Base-by-base conservation (phyloP, 352 stramenopile species). In the Pythium pectinolyticum region DNA sequence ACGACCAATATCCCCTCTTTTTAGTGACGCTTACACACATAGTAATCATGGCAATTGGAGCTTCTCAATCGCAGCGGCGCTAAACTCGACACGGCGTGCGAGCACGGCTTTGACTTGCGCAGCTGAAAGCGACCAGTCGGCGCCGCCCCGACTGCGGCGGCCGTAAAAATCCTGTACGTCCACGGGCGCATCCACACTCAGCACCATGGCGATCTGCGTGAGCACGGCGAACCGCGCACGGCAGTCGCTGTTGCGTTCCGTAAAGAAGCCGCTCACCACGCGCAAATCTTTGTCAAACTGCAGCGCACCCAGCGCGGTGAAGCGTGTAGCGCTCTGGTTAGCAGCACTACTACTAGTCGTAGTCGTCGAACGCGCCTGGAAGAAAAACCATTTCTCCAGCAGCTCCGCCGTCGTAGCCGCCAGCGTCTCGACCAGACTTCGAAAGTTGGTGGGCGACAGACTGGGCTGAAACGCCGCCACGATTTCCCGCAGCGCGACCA, bases 271-370 rank as follows among this genome's bases (percentile, higher is more conserved):
- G 24, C 53, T 80, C 12, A 95, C 63, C 40, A 92, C 74, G 48
- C 87, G 85, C 51, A 95, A 31, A 58, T 95, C 87, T 61, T 95
- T 95, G 66, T 95, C 87, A 20, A 94, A 89, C 52, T 95, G 87
- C 3, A 95, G 68, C 22, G 87, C 85, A 19, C 87, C 87, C 25
- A 95, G 81, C 61, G 92, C 85, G 27, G 88, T 92, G 62, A 94
- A 87, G 15, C 79, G 78, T 52, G n/a, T n/a, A n/a, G 74, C 65
- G 31, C 3, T 31, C 2, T 50, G 43, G n/a, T 64, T n/a, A n/a
- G n/a, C n/a, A n/a, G n/a, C n/a, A n/a, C n/a, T n/a, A n/a, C n/a
- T n/a, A n/a, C n/a, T n/a, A n/a, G n/a, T n/a, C n/a, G n/a, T n/a
- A n/a, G n/a, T n/a, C n/a, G n/a, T n/a, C n/a, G n/a, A 63, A n/a